Base-by-base conservation (phyloP, 2,329 filamentous ascomycete species). In the Pochonia chlamydosporia region DNA sequence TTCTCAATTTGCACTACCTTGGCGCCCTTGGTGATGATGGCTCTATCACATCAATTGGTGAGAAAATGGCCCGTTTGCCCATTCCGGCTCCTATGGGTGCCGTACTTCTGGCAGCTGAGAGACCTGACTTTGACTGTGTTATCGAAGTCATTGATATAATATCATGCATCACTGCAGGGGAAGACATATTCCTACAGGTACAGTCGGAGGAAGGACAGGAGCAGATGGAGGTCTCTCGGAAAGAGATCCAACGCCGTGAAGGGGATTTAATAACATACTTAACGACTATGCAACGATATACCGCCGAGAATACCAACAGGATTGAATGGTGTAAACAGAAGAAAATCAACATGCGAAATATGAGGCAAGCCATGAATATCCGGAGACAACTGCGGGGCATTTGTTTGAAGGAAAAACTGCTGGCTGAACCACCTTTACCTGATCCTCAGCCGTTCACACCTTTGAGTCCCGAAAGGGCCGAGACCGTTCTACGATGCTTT, bases 131-230 rank as follows among this genome's bases (percentile, higher is more conserved):
- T 42, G 81, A 87, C 55, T 95, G 90, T 56, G 69, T 96, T 2
- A 65, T 84, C 1, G 89, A 96, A 55, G 84, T 82, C 4, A 92
- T 99, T 52, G 93, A 97, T 59, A 85, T 96, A 47, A 87, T 85
- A 30, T 72, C 81, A 0, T 81, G 78, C 50, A 72, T 85, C 20
- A 84, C 80, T 0, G 72, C 79, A 0, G 81, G 82, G 36, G 79
- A 82, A 43, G 80, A 82, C 49, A 76, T 85, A 10, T 85, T 84
- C 55, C 63, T 79, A 10, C 78, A 81, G 40, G 63, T 82, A 0
- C 76, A 78, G 41, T 76, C 75, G 0, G 79, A 82, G 52, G 77
- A 83, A 50, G 72, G 68, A 3, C 66, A 68, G 20, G 78, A 82
- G 44, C 71, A 76, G 18, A 71, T 76, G 1, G 76, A 79, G 48